Base-by-base conservation (phyloP, 768 basidiomycete species). In the Suillus alpinus region DNA sequence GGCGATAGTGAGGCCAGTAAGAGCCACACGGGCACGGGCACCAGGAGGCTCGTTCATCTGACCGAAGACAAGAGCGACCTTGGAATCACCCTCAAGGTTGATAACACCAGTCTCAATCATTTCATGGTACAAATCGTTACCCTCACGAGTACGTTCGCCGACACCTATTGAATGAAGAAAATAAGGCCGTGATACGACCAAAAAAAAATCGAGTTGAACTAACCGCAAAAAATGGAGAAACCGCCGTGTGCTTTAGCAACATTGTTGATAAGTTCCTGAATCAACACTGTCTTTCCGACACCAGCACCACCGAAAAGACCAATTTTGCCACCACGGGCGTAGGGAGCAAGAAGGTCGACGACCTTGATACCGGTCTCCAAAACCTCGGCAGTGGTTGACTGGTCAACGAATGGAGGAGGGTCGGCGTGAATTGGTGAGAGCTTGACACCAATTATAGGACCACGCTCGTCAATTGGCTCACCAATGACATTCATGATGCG, bases 51-150 rank as follows among this genome's bases (percentile, higher is more conserved):
- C 97, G 83, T 99, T 99, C 97, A 99, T 99, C 82, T 99, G 97
- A 84, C 97, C 97, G 83, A 99, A 99, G 69, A 99, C 97, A 66
- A 99, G 88, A 71, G 97, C 96, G 79, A 98, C 97, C 87, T 99
- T 99, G 77, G 97, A 99, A 79, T 98, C 95, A 78, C 96, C 97
- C 75, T 98, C 86, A 73, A 98, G 88, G 81, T 98, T 96, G 86
- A 99, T 99, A 86, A 99, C 97, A 87, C 97, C 97, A 60, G 97
- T 99, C 78, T 99, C 96, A 79, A 98, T 98, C 97, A 99, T 97
- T 81, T 96, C 94, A 76, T 97, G 94, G 80, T 96, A 95, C 67
- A 95, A 80, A 82, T 95, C 97, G 83, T 99, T 99, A 81, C 97
- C 97, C 89, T 99, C 97, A 82, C 97, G 96, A 65, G 97, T 99